Evolutionary conservation across 2,329 filamentous ascomycete species (phyloP).

Genomic region (Esteya vermicola): DNA sequence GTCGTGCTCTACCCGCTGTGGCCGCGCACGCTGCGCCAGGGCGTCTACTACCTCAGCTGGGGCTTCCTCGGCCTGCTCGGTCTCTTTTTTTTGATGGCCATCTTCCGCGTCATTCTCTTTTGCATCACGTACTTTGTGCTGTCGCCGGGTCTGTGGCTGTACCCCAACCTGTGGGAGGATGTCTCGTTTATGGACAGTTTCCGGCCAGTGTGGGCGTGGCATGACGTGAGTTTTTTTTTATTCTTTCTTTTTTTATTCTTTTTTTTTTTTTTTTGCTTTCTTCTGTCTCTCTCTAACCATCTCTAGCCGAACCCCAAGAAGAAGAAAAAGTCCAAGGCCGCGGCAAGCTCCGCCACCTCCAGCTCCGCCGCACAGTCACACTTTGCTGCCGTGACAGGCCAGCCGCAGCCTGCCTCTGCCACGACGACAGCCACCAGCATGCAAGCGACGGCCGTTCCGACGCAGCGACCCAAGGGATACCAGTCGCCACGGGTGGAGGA

Average conservation of each 20-base stretch:
- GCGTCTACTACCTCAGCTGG: slow-evolving; percentile 96
- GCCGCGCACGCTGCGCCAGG: slow-evolving; percentile 80
- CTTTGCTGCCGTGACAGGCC: slow-evolving; percentile 38
- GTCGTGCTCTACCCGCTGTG: slow-evolving; percentile 92
- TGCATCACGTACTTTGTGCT: slow-evolving; percentile 75
- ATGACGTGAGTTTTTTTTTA: slow-evolving; percentile 54
- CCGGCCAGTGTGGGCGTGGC: slow-evolving; percentile 93
- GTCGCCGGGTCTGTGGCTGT: slow-evolving; percentile 90
- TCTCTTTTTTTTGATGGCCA: slow-evolving; percentile 93
- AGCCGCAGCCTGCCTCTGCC: slow-evolving; percentile 35
- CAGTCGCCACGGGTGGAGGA: slow-evolving; percentile 25
- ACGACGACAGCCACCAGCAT: slow-evolving; percentile 43
- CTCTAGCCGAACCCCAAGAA: slow-evolving; percentile 33
- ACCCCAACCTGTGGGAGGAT: slow-evolving; percentile 95
- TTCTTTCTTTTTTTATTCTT: neutral
- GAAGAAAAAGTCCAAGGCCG: slow-evolving; percentile 36
- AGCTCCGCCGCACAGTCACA: slow-evolving; percentile 24
- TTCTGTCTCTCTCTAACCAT: slow-evolving; percentile 1
- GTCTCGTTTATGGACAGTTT: slow-evolving; percentile 98
- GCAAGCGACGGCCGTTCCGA: slow-evolving; percentile 29
- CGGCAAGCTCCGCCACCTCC: slow-evolving; percentile 13
- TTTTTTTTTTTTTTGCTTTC: neutral
- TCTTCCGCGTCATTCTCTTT: slow-evolving; percentile 91
- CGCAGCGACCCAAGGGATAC: slow-evolving; percentile 27
- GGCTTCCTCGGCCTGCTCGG: slow-evolving; percentile 80